These are phyloP conservation scores for Leersia perrieri DNA, from an alignment of 176 grass and related monocot species.

Conservation along the genomic window DNA sequence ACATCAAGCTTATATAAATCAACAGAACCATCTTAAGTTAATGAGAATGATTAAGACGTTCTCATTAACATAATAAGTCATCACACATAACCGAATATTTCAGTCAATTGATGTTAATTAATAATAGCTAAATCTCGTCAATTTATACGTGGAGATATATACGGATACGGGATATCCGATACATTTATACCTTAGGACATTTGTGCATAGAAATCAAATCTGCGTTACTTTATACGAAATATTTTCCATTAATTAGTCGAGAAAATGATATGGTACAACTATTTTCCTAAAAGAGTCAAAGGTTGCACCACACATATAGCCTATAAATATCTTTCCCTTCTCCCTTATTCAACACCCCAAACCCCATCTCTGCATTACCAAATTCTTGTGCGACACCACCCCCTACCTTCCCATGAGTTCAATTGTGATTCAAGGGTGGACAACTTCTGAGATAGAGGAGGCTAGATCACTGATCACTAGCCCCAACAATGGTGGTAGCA, in stretches of 20 bases:
- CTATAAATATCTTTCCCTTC: background rate
- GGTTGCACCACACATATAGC: background rate
- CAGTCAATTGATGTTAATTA: no score
- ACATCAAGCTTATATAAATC: background rate
- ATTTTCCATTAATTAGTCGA: background rate
- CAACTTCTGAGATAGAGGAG: background rate
- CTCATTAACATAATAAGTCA: background rate
- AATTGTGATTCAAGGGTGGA: background rate
- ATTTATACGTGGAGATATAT: background rate
- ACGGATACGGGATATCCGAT: background rate
- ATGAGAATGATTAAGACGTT: background rate
- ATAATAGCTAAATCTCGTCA: background rate
- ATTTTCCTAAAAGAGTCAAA: background rate
- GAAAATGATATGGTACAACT: background rate
- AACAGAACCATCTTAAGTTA: background rate
- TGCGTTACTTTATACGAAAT: background rate
- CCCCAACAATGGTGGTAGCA: background rate
- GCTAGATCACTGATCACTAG: background rate
- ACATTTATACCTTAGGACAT: background rate
- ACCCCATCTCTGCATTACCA: background rate
- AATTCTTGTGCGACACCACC: background rate
- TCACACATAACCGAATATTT: background rate
- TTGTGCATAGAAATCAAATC: background rate
- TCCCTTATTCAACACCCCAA: background rate
- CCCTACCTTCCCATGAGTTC: background rate